A percentile compares a stretch with the other conserved stretches of the same genome.
These are phyloP conservation scores for Cercospora sesami DNA, from an alignment of 2,329 filamentous ascomycete genomes.

Conservation along the genomic window DNA sequence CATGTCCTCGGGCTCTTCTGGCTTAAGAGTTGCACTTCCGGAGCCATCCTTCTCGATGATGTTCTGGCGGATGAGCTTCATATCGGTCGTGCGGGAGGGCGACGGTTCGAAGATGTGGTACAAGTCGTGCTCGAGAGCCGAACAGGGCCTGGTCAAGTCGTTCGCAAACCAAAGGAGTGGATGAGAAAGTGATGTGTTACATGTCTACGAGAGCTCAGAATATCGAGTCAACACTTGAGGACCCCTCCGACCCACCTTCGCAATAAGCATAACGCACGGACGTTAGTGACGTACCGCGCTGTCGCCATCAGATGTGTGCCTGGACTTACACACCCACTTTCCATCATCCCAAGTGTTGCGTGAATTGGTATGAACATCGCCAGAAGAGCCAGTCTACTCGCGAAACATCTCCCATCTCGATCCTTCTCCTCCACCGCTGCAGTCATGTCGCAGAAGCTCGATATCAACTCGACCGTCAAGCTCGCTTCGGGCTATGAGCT, in stretches of 20 bases:
- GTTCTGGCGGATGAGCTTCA: conserved; percentile 67
- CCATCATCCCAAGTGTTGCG: not conserved
- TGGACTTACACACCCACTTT: not conserved
- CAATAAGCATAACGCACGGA: not conserved
- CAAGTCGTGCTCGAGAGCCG: not conserved
- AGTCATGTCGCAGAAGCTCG: conserved; percentile 45
- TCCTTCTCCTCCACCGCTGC: conserved; percentile 23
- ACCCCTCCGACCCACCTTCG: not conserved
- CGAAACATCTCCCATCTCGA: conserved; percentile 11
- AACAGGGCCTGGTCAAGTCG: not conserved
- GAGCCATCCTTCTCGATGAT: conserved; percentile 65
- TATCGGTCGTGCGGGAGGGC: conserved; percentile 38
- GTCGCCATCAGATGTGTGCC: not conserved
- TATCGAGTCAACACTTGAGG: not conserved
- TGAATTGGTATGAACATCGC: conserved; percentile 15
- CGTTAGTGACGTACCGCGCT: not conserved
- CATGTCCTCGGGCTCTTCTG: conserved; percentile 76
- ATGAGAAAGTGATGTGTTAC: not conserved
- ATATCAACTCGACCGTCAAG: conserved; percentile 51
- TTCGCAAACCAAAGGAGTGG: not conserved
- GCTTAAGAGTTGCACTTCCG: conserved; percentile 65
- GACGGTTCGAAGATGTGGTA: not conserved
- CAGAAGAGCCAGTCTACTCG: conserved; percentile 7
- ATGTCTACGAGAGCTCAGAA: not conserved
- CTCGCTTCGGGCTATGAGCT: conserved; percentile 63